A percentile compares a stretch with the other conserved stretches of the same genome.
Evolutionary conservation across 2,329 filamentous ascomycete species (phyloP).

Genomic region (Pseudocercospora macadamiae): DNA sequence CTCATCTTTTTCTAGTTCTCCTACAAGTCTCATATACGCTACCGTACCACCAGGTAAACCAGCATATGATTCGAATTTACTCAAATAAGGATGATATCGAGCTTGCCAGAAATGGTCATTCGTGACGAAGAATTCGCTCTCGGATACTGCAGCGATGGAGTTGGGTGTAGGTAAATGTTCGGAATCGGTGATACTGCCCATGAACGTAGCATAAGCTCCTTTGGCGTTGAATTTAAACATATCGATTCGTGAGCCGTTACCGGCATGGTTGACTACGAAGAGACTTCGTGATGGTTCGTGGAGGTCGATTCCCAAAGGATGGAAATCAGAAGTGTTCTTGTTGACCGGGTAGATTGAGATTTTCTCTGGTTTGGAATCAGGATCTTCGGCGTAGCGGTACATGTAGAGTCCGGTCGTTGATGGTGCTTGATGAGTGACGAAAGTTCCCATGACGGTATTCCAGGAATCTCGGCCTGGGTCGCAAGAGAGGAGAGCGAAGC

Average conservation of each 20-base stretch:
- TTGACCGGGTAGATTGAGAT: slow-evolving; percentile 35
- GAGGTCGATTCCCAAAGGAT: slow-evolving; percentile 48
- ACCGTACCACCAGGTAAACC: slow-evolving; percentile 43
- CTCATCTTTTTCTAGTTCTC: slow-evolving; percentile 20
- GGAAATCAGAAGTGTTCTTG: slow-evolving; percentile 38
- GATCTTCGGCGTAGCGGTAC: slow-evolving; percentile 41
- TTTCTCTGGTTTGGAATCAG: slow-evolving; percentile 29
- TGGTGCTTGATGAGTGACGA: slow-evolving; percentile 27
- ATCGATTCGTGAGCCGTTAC: slow-evolving; percentile 38
- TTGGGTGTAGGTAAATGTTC: slow-evolving; percentile 43
- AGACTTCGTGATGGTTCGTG: slow-evolving; percentile 40
- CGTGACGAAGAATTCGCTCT: slow-evolving; percentile 42
- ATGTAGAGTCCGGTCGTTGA: slow-evolving; percentile 42
- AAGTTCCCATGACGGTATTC: slow-evolving; percentile 50
- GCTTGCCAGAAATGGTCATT: slow-evolving; percentile 48
- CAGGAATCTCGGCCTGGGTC: slow-evolving; percentile 47
- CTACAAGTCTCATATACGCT: slow-evolving; percentile 33
- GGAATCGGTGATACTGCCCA: slow-evolving; percentile 38
- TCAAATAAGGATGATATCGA: slow-evolving; percentile 32
- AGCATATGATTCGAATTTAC: slow-evolving; percentile 44
- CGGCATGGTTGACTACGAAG: slow-evolving; percentile 46
- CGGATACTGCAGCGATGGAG: slow-evolving; percentile 40
- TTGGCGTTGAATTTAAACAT: slow-evolving; percentile 39
- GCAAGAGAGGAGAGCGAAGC: slow-evolving; percentile 48
- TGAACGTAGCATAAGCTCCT: slow-evolving; percentile 33